A percentile compares a stretch with the other conserved stretches of the same genome.
Conservation (phyloP, 2,329 filamentous ascomycete genomes). For the Talaromyces sp. region DNA sequence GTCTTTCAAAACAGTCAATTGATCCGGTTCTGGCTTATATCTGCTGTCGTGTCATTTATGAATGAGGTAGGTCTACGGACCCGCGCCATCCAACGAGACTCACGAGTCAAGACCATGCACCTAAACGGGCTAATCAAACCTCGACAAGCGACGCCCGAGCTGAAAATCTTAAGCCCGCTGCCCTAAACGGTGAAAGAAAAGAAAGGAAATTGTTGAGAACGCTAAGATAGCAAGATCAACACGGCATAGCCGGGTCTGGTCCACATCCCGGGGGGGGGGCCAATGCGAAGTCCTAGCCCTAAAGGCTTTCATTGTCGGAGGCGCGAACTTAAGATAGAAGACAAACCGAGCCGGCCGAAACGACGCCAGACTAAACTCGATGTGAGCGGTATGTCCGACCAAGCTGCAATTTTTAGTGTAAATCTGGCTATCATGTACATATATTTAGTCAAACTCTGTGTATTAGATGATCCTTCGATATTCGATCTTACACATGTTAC, state of each 20-base stretch:
- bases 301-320: neutral
- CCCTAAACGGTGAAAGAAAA: no score
- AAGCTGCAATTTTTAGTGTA: neutral
- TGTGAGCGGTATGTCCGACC: slow-evolving; percentile 5
- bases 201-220: neutral
- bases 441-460: neutral
- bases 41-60: neutral
- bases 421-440: neutral
- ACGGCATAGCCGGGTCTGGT: neutral
- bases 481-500: neutral
- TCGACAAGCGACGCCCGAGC: neutral
- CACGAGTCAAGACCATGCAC: neutral
- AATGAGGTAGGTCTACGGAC: neutral
- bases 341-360: slow-evolving; percentile 6
- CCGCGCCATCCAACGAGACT: neutral
- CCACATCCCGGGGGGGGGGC: neutral
- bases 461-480: neutral
- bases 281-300: no score
- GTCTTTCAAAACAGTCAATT: slow-evolving; percentile 5
- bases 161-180: neutral
- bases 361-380: slow-evolving; percentile 8
- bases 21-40: neutral
- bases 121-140: neutral
- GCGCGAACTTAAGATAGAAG: slow-evolving; percentile 15
- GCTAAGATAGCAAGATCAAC: neutral